Evolutionary conservation across 495 filamentous ascomycete genomes (phyloP).

Genomic region (Hypoxylon crocopeplum): DNA sequence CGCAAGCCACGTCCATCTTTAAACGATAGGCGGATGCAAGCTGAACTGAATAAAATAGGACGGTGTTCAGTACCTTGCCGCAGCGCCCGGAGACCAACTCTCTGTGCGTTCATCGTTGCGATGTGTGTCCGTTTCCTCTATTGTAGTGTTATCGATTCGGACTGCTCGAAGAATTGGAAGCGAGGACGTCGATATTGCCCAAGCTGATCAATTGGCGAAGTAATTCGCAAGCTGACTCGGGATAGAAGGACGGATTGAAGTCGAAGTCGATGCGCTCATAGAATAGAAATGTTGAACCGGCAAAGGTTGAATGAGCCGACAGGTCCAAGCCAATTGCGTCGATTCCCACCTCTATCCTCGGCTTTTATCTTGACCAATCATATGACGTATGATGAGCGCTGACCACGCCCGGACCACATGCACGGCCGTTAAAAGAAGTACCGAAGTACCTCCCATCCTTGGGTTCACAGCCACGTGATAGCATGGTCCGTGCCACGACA

Average conservation of each 20-base stretch:
- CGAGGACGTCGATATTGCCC: too few relatives aligned
- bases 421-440: conserved; percentile 17
- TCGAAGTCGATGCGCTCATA: conserved; percentile 21
- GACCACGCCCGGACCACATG: conserved; percentile 6
- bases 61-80: conserved; percentile 66
- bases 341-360: conserved; percentile 35
- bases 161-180: neutral
- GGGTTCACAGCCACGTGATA: conserved; percentile 26
- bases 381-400: conserved; percentile 14
- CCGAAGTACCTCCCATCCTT: conserved; percentile 15
- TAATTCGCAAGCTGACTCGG: neutral
- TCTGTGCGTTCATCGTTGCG: conserved; percentile 66
- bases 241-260: neutral
- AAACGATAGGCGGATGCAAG: neutral
- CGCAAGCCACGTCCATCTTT: neutral
- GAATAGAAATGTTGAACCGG: too few relatives aligned
- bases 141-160: conserved; percentile 6
- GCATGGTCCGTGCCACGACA: conserved; percentile 28
- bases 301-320: conserved; percentile 15
- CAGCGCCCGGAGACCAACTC: conserved; percentile 69
- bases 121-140: conserved; percentile 4
- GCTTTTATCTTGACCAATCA: conserved; percentile 27
- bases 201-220: neutral
- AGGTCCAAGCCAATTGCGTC: conserved; percentile 16
- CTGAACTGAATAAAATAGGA: neutral